These are phyloP conservation scores for Chenopodium quinoa DNA, from an alignment of 148 eudicot species.

Conservation along the genomic window DNA sequence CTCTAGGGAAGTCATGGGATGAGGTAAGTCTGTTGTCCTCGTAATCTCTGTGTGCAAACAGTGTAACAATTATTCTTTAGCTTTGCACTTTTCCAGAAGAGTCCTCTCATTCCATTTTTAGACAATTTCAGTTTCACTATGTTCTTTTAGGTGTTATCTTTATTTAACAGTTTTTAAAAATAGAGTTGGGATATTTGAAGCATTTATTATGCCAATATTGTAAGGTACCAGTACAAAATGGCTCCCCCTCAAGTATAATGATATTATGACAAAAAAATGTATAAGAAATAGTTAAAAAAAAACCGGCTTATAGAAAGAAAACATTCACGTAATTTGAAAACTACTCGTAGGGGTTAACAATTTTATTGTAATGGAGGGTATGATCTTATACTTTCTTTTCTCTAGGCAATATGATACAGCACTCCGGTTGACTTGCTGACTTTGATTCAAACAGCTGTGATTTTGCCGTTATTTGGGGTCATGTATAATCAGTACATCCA, in stretches of 20 bases:
- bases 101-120: background rate
- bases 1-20: constrained; percentile 73
- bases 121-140: background rate
- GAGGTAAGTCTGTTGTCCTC: constrained; percentile 46
- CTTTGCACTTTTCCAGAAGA: background rate
- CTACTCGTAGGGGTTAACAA: background rate
- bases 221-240: background rate
- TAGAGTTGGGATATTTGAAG: background rate
- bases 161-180: too few species aligned
- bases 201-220: background rate
- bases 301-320: background rate
- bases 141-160: background rate
- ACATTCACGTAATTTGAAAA: background rate
- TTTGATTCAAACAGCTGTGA: background rate
- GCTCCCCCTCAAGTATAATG: background rate
- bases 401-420: background rate
- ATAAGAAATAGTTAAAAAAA: too few species aligned
- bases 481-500: background rate
- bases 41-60: background rate
- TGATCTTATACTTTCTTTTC: background rate
- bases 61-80: background rate
- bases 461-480: background rate
- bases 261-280: too few species aligned
- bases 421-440: background rate
- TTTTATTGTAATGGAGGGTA: background rate